These are phyloP conservation scores for Fraxinus anomala DNA, from an alignment of 257 asterid genomes.

Conservation along the genomic window DNA sequence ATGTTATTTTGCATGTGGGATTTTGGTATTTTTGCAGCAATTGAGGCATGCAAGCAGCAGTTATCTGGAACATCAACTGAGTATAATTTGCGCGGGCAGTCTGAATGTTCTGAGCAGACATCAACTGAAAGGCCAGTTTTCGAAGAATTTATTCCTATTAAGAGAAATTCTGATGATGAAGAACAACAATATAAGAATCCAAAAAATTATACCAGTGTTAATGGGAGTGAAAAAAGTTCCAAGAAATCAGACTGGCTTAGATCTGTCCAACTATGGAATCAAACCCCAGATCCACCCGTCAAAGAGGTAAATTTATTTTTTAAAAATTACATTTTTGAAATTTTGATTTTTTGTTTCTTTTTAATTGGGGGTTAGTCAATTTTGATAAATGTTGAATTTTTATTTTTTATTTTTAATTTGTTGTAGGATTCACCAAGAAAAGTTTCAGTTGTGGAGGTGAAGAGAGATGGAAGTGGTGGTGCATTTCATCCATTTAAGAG, in stretches of 20 bases:
- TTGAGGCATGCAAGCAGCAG: constrained; percentile 82
- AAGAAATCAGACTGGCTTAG: constrained; percentile 79
- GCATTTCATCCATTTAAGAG: constrained; percentile 61
- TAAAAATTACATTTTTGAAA: neutral
- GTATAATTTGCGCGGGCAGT: constrained; percentile 50
- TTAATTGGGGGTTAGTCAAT: constrained; percentile 4
- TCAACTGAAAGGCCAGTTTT: constrained; percentile 62
- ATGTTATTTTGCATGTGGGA: neutral
- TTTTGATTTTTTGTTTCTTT: neutral
- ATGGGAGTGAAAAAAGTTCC: constrained; percentile 23
- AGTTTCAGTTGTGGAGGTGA: constrained; percentile 43
- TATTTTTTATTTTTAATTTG: constrained; percentile 8
- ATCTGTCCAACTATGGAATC: constrained; percentile 83
- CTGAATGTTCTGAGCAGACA: constrained; percentile 76
- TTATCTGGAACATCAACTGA: constrained; percentile 45
- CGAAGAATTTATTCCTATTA: constrained; percentile 51
- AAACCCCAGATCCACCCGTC: constrained; percentile 63
- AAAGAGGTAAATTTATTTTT: constrained; percentile 40
- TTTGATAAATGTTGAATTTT: constrained; percentile 15
- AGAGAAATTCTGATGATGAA: neutral
- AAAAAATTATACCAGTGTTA: neutral
- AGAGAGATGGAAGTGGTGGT: constrained; percentile 44
- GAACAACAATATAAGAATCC: constrained; percentile 16
- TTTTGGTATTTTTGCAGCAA: constrained; percentile 48
- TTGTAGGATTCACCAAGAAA: constrained; percentile 43